Base-by-base conservation (phyloP, 2,329 filamentous ascomycete genomes). In the Monosporascus sp. region DNA sequence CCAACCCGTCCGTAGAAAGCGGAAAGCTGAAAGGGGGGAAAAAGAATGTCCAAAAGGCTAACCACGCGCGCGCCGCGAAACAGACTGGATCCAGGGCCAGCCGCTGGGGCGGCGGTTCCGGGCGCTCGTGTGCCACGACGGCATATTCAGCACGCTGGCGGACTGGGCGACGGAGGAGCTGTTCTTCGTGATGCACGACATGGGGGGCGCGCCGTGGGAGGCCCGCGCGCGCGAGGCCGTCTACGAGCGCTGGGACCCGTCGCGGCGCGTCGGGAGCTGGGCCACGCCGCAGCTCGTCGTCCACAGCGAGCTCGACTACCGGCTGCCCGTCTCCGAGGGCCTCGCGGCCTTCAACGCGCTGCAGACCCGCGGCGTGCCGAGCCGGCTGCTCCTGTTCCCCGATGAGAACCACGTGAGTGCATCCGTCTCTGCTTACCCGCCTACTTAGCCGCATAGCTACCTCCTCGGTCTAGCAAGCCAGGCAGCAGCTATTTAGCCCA, bases 41-140 rank as follows among this genome's bases (percentile, higher is more conserved):
- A 14, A 5, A 3, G 31, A 11, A 7, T 11, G 31, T 14, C 31
- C 31, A 11, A 35, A 14, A 35, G 11, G 24, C 43, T 51, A 35
- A 46, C n/a, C 49, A 24, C 11, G 58, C 59, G 72, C 51, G 70
- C 73, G 54, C 70, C 70, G 0, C 60, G 65, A 24, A 60, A 18
- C 37, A 79, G 79, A 96, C 68, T 96, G 92, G 91, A 90, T 96
- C 62, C 90, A 96, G 70, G 92, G 92, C 7, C 88, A 94, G 57
- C 79, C 83, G 1, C 79, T 97, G 0, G 91, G 90, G 20, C 84
- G 89, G 27, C 84, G 87, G 60, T 95, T 97, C 80, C 90, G 90
- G 70, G 90, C 90, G 0, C 78, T 97, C 4, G 90, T 96, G 27
- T 91, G 86, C 62, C 91, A 96, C 67, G 90, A 96, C 61, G 91